Conservation (phyloP, 768 basidiomycete genomes). For the Dentipellis fragilis region DNA sequence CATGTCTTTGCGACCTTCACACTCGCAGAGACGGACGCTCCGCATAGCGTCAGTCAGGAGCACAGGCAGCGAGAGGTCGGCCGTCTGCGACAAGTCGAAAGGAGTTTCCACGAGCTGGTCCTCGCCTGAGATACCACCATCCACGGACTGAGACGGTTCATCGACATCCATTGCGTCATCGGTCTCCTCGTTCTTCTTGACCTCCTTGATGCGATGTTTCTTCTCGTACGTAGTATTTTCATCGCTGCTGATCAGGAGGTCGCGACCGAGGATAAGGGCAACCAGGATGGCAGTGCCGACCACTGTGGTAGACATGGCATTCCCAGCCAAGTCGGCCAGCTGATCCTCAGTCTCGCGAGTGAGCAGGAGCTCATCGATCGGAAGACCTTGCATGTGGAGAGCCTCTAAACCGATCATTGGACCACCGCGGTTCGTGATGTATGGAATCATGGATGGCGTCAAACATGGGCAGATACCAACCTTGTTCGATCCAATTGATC, state of each 20-base stretch:
- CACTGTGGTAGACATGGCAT: slow-evolving; percentile 96
- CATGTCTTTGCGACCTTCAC: slow-evolving; percentile 80
- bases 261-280: slow-evolving; percentile 59
- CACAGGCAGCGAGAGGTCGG: slow-evolving; percentile 33
- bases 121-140: slow-evolving; percentile 61
- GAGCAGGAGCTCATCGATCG: slow-evolving; percentile 82
- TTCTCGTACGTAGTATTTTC: slow-evolving; percentile 62
- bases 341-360: slow-evolving; percentile 93
- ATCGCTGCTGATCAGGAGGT: slow-evolving; percentile 56
- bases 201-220: slow-evolving; percentile 30
- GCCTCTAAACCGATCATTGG: slow-evolving; percentile 94
- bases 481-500: slow-evolving; percentile 72
- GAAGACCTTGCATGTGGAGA: slow-evolving; percentile 88
- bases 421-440: slow-evolving; percentile 90
- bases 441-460: slow-evolving; percentile 95
- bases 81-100: slow-evolving; percentile 56
- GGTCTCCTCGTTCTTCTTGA: slow-evolving; percentile 10
- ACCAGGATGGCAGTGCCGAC: slow-evolving; percentile 85
- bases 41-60: slow-evolving; percentile 55
- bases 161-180: slow-evolving; percentile 45
- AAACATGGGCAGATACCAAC: slow-evolving; percentile 87
- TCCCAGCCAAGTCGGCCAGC: slow-evolving; percentile 88
- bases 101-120: slow-evolving; percentile 52
- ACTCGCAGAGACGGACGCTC: slow-evolving; percentile 77
- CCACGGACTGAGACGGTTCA: slow-evolving; percentile 20